Evolutionary conservation across 371 early-diverging fungal genomes (phyloP).

Genomic region (Phascolomyces articulosus): DNA sequence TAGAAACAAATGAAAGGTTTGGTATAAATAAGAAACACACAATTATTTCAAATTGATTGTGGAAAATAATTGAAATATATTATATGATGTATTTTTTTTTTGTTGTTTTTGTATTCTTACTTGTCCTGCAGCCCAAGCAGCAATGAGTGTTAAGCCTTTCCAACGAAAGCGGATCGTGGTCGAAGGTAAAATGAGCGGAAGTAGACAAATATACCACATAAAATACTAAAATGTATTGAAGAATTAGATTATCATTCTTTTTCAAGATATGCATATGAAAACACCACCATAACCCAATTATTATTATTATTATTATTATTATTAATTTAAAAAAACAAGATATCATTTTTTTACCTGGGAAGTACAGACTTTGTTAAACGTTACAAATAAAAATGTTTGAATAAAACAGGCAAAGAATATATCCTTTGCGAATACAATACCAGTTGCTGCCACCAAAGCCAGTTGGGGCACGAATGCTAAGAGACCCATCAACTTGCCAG

Average conservation of each 20-base stretch:
- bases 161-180: constrained; percentile 54
- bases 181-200: constrained; percentile 85
- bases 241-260: background rate
- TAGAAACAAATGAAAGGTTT: constrained; percentile 24
- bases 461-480: constrained; percentile 82
- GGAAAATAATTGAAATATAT: background rate
- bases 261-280: too few relatives aligned
- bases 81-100: background rate
- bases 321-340: too few relatives aligned
- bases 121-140: constrained; percentile 77
- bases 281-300: too few relatives aligned
- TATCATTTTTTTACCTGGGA: constrained; percentile 88
- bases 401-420: constrained; percentile 86
- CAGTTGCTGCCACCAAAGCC: constrained; percentile 58
- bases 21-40: too few relatives aligned
- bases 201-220: constrained; percentile 96
- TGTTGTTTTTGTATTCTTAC: constrained; percentile 27
- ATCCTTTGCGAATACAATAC: constrained; percentile 77
- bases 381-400: constrained; percentile 96
- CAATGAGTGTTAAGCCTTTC: constrained; percentile 63
- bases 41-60: background rate
- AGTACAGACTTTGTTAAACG: constrained; percentile 96
- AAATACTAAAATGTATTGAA: constrained; percentile 86
- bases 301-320: too few relatives aligned
- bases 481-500: constrained; percentile 51